A percentile compares a stretch with the other conserved stretches of the same genome.
Evolutionary conservation across 2,329 filamentous ascomycete species (phyloP).

Genomic region (Diaporthe velutina): DNA sequence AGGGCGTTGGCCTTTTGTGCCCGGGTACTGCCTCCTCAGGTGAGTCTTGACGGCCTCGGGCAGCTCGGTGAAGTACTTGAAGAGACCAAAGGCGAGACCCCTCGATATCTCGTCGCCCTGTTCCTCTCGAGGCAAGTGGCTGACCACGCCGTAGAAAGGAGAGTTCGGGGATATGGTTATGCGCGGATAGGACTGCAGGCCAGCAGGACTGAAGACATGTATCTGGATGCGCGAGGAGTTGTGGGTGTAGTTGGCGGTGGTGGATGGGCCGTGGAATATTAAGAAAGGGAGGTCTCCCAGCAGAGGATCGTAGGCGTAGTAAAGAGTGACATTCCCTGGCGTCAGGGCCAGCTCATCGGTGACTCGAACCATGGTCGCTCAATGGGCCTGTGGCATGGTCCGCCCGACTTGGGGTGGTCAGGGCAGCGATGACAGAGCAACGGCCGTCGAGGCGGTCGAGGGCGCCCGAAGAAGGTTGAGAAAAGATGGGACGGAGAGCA

Average conservation of each 20-base stretch:
- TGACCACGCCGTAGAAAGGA: conserved; percentile 89
- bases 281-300: conserved; percentile 86
- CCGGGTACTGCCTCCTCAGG: conserved; percentile 71
- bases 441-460: conserved; percentile 26
- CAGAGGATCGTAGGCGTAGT: conserved; percentile 87
- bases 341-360: conserved; percentile 83
- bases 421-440: conserved; percentile 22
- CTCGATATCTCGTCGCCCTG: conserved; percentile 96
- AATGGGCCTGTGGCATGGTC: conserved; percentile 56
- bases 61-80: conserved; percentile 94
- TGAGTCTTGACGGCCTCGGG: conserved; percentile 80
- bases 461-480: conserved; percentile 25
- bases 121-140: conserved; percentile 89
- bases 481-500: conserved; percentile 23
- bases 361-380: conserved; percentile 83
- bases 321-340: conserved; percentile 86
- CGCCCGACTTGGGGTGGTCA: conserved; percentile 13
- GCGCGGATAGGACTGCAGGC: conserved; percentile 89
- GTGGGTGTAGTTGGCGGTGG: conserved; percentile 86
- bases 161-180: conserved; percentile 95
- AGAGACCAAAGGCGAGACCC: conserved; percentile 89
- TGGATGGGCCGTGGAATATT: conserved; percentile 92
- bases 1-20: conserved; percentile 67
- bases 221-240: conserved; percentile 95
- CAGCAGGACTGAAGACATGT: conserved; percentile 90